Evolutionary conservation across 2,329 filamentous ascomycete species (phyloP).

Genomic region (Byssochlamys sp.): DNA sequence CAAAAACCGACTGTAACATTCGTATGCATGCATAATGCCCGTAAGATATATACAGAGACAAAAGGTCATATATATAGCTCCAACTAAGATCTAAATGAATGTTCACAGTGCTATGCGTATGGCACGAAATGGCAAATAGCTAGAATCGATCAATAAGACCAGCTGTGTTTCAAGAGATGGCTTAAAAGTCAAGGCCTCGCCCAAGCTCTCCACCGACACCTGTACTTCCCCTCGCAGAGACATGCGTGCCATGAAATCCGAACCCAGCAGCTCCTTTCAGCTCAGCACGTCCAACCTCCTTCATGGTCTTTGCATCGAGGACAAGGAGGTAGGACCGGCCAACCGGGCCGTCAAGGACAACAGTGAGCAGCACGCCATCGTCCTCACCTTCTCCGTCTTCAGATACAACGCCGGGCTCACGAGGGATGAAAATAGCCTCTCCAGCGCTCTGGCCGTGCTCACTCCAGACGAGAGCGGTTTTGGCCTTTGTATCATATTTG

Average conservation of each 20-base stretch:
- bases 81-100: background rate
- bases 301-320: constrained; percentile 41
- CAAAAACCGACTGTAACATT: background rate
- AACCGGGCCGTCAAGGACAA: constrained; percentile 42
- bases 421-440: constrained; percentile 44
- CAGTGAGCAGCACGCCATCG: constrained; percentile 44
- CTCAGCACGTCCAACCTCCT: constrained; percentile 43
- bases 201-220: background rate
- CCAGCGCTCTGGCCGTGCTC: constrained; percentile 43
- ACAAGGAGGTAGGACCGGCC: constrained; percentile 46
- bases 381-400: constrained; percentile 32
- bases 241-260: constrained; percentile 45
- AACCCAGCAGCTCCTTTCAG: constrained; percentile 41
- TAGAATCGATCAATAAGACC: background rate
- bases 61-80: background rate
- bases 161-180: background rate
- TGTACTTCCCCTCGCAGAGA: constrained; percentile 12
- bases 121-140: background rate
- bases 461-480: constrained; percentile 35
- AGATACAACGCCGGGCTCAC: background rate
- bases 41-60: background rate
- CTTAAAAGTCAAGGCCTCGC: background rate
- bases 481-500: constrained; percentile 43
- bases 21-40: background rate
- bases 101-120: background rate